Base-by-base conservation (phyloP, 2,329 filamentous ascomycete genomes). In the Clarireedia sp. region DNA sequence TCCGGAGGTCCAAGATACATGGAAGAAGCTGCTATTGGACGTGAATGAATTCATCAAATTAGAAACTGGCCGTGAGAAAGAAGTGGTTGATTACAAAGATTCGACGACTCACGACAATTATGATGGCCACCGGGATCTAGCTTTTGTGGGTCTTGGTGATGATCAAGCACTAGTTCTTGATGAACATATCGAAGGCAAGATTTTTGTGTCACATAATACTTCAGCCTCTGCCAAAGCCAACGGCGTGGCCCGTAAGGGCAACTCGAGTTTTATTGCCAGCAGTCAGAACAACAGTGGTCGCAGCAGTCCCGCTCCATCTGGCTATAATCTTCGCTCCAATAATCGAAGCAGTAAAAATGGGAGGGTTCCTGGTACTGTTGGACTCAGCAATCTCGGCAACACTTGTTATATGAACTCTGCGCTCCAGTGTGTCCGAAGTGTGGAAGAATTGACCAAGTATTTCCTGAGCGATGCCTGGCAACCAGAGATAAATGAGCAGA, bases 381-480 rank as follows among this genome's bases (percentile, higher is more conserved):
- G 94, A 36, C 75, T 99, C 51, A 83, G 82, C 60, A 99, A 99
- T 67, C 75, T 99, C 14, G 94, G 94, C 48, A 99, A 99, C 67
- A 97, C 94, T 0, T 99, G 94, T 72, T 99, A 99, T 73, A 96
- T 97, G 91, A 97, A 97, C 71, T 96, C 92, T 21, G 94, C 94
- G 9, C 76, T 97, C 54, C 94, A 99, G 69, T 99, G 94, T 69
- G 82, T 99, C 51, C 85, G 92, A 50, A 95, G 89, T 64, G 90
- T 96, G 0, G 89, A 96, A 67, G 94, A 99, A 71, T 74, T 99
- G 60, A 92, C 90, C 5, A 85, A 90, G 66, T 99, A 96, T 71
- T 97, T 99, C 71, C 72, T 96, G 49, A 78, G 81, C 50, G 79
- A 84, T 57, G 80, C 85, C 59, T 90, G 89, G 72, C 82, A 86